Evolutionary conservation across 805 yeast species (phyloP).

Genomic region (Isabelozyma heimii): DNA sequence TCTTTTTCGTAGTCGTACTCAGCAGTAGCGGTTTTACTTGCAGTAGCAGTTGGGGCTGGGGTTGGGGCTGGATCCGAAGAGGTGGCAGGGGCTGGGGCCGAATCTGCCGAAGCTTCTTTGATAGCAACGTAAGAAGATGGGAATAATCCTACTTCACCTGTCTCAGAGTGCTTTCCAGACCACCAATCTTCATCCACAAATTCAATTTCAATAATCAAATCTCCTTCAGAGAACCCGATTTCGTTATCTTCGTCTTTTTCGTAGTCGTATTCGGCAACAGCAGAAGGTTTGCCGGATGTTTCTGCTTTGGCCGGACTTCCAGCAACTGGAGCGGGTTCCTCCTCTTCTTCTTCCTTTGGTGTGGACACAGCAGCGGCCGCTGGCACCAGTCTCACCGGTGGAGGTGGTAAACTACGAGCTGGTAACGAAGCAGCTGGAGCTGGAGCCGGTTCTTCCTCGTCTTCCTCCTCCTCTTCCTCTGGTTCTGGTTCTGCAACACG

Average conservation of each 20-base stretch:
- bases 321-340: constrained; percentile 11
- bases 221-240: constrained; percentile 65
- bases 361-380: constrained; percentile 6
- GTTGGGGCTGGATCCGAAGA: constrained; percentile 16
- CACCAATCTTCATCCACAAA: constrained; percentile 77
- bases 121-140: constrained; percentile 53
- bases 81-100: constrained; percentile 9
- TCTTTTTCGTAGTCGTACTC: constrained; percentile 82
- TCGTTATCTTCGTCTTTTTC: constrained; percentile 77
- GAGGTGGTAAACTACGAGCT: constrained; percentile 18
- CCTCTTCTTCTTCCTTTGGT: constrained; percentile 8
- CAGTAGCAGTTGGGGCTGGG: constrained; percentile 12
- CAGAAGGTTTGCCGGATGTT: constrained; percentile 32
- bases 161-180: constrained; percentile 40
- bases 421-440: constrained; percentile 12
- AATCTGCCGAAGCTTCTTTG: constrained; percentile 19
- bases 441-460: constrained; percentile 8
- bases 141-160: constrained; percentile 53
- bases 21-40: constrained; percentile 52
- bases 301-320: constrained; percentile 12
- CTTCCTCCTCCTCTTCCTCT: constrained; percentile 8
- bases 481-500: constrained; percentile 2
- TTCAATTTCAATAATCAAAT: constrained; percentile 61
- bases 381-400: constrained; percentile 9
- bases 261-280: constrained; percentile 80